A percentile compares a stretch with the other conserved stretches of the same genome.
Evolutionary conservation across 2,329 filamentous ascomycete genomes (phyloP).

Genomic region (Pestalotiopsis sp.): DNA sequence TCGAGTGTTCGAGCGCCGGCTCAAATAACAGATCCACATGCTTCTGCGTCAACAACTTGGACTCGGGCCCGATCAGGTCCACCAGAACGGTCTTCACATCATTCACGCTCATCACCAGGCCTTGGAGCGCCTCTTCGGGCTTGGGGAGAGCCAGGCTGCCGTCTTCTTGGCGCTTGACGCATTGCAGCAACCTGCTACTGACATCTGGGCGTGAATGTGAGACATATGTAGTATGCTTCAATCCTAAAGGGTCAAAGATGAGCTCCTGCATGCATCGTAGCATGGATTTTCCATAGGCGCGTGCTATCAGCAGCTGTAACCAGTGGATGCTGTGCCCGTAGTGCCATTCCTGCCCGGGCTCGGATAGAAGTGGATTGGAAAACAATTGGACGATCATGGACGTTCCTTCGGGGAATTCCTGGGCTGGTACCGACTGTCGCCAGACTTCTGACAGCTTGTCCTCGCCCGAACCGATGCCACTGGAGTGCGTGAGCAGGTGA

Average conservation of each 20-base stretch:
- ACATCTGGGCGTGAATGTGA: conserved; percentile 19
- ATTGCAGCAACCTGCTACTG: conserved; percentile 20
- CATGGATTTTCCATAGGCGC: conserved; percentile 24
- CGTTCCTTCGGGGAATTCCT: background rate
- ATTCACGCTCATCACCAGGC: conserved; percentile 20
- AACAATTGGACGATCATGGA: conserved; percentile 25
- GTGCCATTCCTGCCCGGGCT: conserved; percentile 45
- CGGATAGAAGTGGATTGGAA: conserved; percentile 40
- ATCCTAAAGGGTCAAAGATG: conserved; percentile 22
- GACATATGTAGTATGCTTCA: conserved; percentile 22
- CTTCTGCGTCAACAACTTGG: conserved; percentile 42
- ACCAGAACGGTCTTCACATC: conserved; percentile 21
- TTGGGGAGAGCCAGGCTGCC: conserved; percentile 8
- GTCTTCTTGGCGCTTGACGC: conserved; percentile 17
- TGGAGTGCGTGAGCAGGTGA: conserved; percentile 49
- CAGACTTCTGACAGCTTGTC: background rate
- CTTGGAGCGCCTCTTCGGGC: conserved; percentile 16
- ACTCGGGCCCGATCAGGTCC: conserved; percentile 44
- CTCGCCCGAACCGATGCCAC: conserved; percentile 44
- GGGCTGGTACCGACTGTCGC: background rate
- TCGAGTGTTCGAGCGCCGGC: conserved; percentile 41
- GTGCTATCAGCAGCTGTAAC: conserved; percentile 34
- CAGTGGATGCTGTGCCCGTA: conserved; percentile 47
- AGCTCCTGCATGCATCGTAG: conserved; percentile 21
- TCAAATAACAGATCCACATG: conserved; percentile 48